Base-by-base conservation (phyloP, 2,329 filamentous ascomycete species). In the Paecilomyces variotii region DNA sequence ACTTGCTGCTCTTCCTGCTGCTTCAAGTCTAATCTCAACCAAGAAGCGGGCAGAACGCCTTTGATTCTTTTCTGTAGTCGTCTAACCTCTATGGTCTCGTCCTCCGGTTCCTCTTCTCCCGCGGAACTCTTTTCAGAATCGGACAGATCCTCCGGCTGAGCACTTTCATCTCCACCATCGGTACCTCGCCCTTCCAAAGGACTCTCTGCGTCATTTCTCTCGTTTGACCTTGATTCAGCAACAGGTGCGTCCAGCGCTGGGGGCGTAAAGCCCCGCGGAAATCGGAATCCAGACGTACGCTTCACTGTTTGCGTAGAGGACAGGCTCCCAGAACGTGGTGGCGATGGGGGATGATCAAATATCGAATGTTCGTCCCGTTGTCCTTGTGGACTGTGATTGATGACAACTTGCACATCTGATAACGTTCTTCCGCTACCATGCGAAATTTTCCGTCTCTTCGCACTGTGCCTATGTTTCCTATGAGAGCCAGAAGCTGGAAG, bases 1-100 rank as follows among this genome's bases (percentile, higher is more conserved):
- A 55, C 26, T 11, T 60, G 62, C 60, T 57, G 64, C 28, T 64
- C 65, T 59, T 60, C 65, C n/a, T 70, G 70, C 35, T 68, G 68
- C 59, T 72, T 70, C 54, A 70, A 68, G 61, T 79, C 70, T 54
- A 79, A 67, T 56, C 75, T 70, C 26, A 77, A 61, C 74, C 76
- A 80, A 26, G 79, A 80, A 4, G 79, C 79, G 19, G 79, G 79
- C 26, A 81, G 68, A 26, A 80, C 78, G 27, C 79, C 79, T 59
- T 76, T 75, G 11, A 79, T 79, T 55, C 64, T 73, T 28, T 76
- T 74, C 54, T 75, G 71, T 11, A 75, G 62, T 27, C 60, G 64
- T 60, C 69, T 67, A 10, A 79, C 64, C 54, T 68, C 65, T 50
- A 60, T 60, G 30, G 67, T 66, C 51, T 69, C 60, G 4, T 61